phyloP scores from a whole-genome alignment of 2,329 filamentous ascomycete species.

The Penicillium freii region DNA sequence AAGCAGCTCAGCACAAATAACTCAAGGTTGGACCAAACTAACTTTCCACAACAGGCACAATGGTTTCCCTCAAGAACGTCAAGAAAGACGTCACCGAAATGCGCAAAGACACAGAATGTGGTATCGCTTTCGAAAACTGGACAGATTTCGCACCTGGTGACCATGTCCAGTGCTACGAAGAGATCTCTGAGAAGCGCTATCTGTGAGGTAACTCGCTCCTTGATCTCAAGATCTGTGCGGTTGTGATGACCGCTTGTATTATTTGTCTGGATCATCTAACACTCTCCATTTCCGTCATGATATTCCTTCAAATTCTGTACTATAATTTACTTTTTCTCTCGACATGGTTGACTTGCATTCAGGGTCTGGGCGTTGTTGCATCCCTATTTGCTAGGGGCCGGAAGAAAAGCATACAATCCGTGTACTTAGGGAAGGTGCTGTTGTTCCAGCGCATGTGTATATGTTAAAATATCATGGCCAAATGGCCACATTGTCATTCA shows the following conservation, averaged over 20 bases:
- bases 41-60: constrained; percentile 56
- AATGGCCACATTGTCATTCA: background rate
- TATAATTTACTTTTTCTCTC: constrained; percentile 9
- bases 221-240: background rate
- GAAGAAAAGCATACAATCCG: constrained; percentile 1
- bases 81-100: constrained; percentile 91
- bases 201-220: constrained; percentile 27
- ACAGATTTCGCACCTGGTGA: constrained; percentile 76
- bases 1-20: too few species aligned
- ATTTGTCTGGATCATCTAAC: constrained; percentile 1
- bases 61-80: constrained; percentile 80
- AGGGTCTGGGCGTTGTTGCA: constrained; percentile 15
- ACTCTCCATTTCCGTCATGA: constrained; percentile 7
- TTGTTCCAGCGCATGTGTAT: constrained; percentile 1
- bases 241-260: constrained; percentile 4
- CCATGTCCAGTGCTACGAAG: constrained; percentile 82
- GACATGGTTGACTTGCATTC: constrained; percentile 16
- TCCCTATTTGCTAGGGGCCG: constrained; percentile 1
- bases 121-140: constrained; percentile 80
- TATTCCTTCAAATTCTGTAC: constrained; percentile 8
- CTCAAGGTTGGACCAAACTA: constrained; percentile 6
- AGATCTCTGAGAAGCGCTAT: constrained; percentile 67
- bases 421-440: constrained; percentile 7
- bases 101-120: constrained; percentile 91
- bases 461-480: constrained; percentile 6